These are phyloP conservation scores for Dendrocalamus sinicus DNA, from an alignment of 176 grass and related monocot species.

Conservation along the genomic window DNA sequence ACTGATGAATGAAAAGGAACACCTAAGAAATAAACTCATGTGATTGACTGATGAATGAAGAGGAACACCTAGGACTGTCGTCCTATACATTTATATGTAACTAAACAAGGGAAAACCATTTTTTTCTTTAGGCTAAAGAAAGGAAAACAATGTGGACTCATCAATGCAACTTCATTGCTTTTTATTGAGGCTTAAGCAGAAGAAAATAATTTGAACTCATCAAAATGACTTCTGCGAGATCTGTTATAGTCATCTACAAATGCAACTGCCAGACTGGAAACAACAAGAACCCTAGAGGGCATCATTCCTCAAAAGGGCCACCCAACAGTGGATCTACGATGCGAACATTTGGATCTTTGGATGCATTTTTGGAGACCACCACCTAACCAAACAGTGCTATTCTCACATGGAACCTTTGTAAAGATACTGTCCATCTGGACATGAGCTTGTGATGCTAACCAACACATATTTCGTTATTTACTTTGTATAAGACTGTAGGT, in stretches of 20 bases:
- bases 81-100: background rate
- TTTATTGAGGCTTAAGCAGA: conserved; percentile 4
- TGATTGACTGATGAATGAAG: background rate
- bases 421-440: conserved; percentile 56
- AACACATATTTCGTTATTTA: conserved; percentile 39
- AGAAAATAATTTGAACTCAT: background rate
- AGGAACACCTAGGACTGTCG: background rate
- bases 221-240: conserved; percentile 15
- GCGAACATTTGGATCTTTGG: conserved; percentile 39
- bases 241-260: conserved; percentile 30
- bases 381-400: conserved; percentile 45
- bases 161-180: conserved; percentile 4
- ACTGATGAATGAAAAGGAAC: conserved; percentile 4
- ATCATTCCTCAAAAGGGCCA: conserved; percentile 26
- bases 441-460: conserved; percentile 24
- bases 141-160: background rate
- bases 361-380: conserved; percentile 49
- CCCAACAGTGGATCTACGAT: conserved; percentile 48
- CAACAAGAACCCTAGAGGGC: conserved; percentile 43
- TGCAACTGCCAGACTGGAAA: conserved; percentile 46
- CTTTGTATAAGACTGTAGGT: conserved; percentile 41
- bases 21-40: background rate
- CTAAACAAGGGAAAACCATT: conserved; percentile 1
- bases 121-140: conserved; percentile 12
- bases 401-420: conserved; percentile 53